Conservation (phyloP, 2,329 filamentous ascomycete genomes). For the Penicillium sp. region DNA sequence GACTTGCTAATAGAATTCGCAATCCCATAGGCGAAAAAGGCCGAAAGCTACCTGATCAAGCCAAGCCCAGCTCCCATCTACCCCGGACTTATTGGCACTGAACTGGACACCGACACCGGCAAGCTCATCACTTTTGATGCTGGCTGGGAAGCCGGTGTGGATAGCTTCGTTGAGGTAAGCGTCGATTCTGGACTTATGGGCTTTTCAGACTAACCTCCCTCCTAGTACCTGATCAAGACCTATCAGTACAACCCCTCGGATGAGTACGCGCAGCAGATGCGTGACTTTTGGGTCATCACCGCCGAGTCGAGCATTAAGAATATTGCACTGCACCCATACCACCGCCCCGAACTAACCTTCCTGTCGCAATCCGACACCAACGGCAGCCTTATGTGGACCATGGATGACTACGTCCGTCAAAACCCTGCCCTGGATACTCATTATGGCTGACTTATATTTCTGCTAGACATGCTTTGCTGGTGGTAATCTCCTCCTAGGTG, state of each 20-base stretch:
- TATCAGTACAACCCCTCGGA: constrained; percentile 20
- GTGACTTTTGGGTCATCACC: constrained; percentile 21
- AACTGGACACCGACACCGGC: constrained; percentile 20
- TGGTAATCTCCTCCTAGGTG: constrained; percentile 21
- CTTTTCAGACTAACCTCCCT: not conserved
- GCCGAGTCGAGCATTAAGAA: constrained; percentile 17
- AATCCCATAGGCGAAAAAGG: constrained; percentile 13
- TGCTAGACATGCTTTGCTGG: constrained; percentile 22
- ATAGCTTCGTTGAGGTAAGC: constrained; percentile 23
- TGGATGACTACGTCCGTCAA: constrained; percentile 21
- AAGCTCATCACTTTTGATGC: constrained; percentile 22
- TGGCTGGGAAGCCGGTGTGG: constrained; percentile 22
- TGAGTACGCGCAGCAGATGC: constrained; percentile 5
- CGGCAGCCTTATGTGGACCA: constrained; percentile 19
- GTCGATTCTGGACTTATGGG: not conserved
- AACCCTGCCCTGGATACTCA: not conserved
- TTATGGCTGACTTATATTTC: not conserved
- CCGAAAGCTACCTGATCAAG: constrained; percentile 19
- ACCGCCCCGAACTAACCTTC: constrained; percentile 20
- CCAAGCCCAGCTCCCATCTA: constrained; percentile 18
- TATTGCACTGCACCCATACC: constrained; percentile 19
- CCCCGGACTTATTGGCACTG: constrained; percentile 21
- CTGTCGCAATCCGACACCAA: constrained; percentile 16
- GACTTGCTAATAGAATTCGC: not conserved
- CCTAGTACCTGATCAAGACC: constrained; percentile 22